A percentile compares a stretch with the other conserved stretches of the same genome.
Evolutionary conservation across 2,329 filamentous ascomycete genomes (phyloP).

Genomic region (Pseudogymnoascus sp.): DNA sequence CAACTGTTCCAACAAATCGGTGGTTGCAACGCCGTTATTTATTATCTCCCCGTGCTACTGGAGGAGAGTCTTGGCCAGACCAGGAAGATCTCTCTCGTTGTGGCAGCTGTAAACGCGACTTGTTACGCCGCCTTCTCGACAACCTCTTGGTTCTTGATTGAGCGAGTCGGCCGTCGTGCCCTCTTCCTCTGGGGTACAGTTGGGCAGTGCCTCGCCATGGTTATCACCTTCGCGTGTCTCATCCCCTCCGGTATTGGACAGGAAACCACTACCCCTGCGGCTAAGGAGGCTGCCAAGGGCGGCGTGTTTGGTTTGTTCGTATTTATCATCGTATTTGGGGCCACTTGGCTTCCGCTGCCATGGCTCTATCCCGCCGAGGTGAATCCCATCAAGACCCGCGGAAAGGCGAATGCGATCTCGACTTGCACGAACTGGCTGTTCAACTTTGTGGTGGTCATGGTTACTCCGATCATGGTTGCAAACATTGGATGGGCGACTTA

Average conservation of each 20-base stretch:
- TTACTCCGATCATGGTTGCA: not conserved
- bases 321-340: conserved; percentile 3
- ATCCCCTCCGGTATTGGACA: not conserved
- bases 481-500: conserved; percentile 7
- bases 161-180: conserved; percentile 53
- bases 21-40: conserved; percentile 32
- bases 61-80: not conserved
- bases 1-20: conserved; percentile 42
- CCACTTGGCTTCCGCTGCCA: conserved; percentile 1
- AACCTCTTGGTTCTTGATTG: conserved; percentile 35
- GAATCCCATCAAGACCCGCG: not conserved
- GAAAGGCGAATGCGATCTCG: not conserved
- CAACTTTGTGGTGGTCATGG: conserved; percentile 8
- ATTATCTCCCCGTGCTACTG: conserved; percentile 21
- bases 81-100: not conserved
- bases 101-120: conserved; percentile 23
- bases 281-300: not conserved
- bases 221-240: not conserved
- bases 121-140: conserved; percentile 36
- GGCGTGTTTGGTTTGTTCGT: not conserved
- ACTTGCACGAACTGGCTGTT: conserved; percentile 7
- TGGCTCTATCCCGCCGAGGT: conserved; percentile 9
- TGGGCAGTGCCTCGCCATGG: conserved; percentile 7
- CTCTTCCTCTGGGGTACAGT: conserved; percentile 45
- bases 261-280: not conserved